Base-by-base conservation (phyloP, 495 filamentous ascomycete genomes). In the Tricharina praecox region DNA sequence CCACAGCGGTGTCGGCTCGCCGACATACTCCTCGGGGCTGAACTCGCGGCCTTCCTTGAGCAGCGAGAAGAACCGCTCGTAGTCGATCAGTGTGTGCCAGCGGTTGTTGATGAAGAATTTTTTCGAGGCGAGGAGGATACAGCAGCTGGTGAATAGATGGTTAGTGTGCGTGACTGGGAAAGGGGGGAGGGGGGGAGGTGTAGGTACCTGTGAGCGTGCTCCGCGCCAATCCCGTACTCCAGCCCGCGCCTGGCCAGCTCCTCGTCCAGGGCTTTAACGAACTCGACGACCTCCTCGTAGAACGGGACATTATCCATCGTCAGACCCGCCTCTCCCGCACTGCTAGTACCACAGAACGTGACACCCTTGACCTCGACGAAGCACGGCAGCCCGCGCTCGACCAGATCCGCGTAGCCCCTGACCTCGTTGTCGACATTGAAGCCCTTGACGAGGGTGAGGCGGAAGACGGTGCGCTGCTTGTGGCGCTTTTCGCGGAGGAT, bases 251-350 rank as follows among this genome's bases (percentile, higher is more conserved):
- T 70, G 18, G 64, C 61, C 13, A 95, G 67, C 48, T 78, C 80
- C 10, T 63, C 59, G 36, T 81, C 72, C 1, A 96, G 71, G 9
- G 75, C 76, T 7, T 71, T 65, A 4, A 92, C 87, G 59, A 96
- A 96, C 15, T 74, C 70, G 13, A 70, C 66, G 11, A 96, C 79
- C 62, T 96, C 88, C 53, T 78, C 75, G 62, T 93, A 94, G 64
- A 93, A 96, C 0, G 88, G 88, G 16, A 95, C 88, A 56, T 96
- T 95, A 55, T 82, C 73, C 88, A 95, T 95, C 0, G 79, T 92
- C 36, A 95, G 65, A 0, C 88, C 88, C 1, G 82, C 87, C 43
- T 75, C 78, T 3, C 76, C 75, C 11, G 78, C 78, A 8, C 82
- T 79, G 21, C 79, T 79, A 0, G 87, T 95, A 15, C 88, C 88